Percentiles rank a stretch among this genome's conserved stretches.
phyloP scores from a whole-genome alignment of 371 early-diverging fungal genomes.

The Mucor mucedo region DNA sequence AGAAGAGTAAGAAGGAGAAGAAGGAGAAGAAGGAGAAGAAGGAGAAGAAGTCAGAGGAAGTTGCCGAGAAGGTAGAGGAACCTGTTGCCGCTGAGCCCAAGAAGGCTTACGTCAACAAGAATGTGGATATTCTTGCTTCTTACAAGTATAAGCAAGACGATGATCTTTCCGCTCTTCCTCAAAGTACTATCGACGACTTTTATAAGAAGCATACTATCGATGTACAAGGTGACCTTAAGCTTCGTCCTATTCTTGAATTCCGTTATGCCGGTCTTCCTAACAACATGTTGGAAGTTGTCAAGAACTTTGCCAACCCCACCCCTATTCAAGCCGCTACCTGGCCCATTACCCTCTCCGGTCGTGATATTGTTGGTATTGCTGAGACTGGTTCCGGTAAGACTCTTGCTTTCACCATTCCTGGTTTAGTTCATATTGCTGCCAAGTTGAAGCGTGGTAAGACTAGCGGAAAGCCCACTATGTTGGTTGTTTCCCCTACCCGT shows the following conservation, averaged over 20 bases:
- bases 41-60: constrained; percentile 31
- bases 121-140: constrained; percentile 33
- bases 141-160: constrained; percentile 45
- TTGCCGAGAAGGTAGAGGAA: constrained; percentile 21
- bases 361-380: constrained; percentile 82
- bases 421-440: constrained; percentile 68
- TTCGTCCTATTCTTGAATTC: constrained; percentile 82
- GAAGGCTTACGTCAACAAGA: constrained; percentile 17
- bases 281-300: constrained; percentile 78
- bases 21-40: constrained; percentile 51
- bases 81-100: constrained; percentile 23
- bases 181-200: constrained; percentile 56
- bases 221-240: constrained; percentile 66
- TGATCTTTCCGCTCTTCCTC: constrained; percentile 40
- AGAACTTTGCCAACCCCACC: constrained; percentile 89
- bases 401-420: constrained; percentile 94
- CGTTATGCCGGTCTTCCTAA: constrained; percentile 72
- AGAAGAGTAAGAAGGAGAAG: constrained; percentile 46
- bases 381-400: constrained; percentile 95
- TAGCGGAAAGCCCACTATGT: constrained; percentile 57
- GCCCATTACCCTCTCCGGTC: constrained; percentile 74
- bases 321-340: constrained; percentile 97
- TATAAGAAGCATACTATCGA: constrained; percentile 73
- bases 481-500: constrained; percentile 94
- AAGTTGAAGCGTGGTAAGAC: constrained; percentile 54